Evolutionary conservation across 345 rosid genomes (phyloP).

Genomic region (Brassica carinata): DNA sequence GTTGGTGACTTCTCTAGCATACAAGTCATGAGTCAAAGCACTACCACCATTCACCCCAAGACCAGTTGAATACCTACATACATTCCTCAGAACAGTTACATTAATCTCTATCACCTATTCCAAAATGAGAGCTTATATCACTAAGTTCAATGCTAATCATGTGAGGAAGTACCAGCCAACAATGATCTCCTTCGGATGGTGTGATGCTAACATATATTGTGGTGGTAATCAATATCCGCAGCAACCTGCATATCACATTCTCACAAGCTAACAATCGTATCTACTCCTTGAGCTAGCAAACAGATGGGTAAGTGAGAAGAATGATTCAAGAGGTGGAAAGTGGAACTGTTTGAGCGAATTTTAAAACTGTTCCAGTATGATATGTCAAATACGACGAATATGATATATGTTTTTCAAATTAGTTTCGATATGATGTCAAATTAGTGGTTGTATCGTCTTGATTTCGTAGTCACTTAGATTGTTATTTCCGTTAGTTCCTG

Average conservation of each 20-base stretch:
- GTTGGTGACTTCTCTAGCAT: constrained; percentile 80
- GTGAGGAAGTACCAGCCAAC: constrained; percentile 80
- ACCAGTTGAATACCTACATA: constrained; percentile 89
- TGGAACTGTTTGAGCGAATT: no score
- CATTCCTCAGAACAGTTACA: constrained; percentile 15
- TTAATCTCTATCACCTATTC: no score
- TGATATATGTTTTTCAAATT: no score
- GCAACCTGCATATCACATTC: constrained; percentile 64
- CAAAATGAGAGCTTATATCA: no score
- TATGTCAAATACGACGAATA: no score
- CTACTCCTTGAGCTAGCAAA: constrained; percentile 7
- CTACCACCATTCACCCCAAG: constrained; percentile 87
- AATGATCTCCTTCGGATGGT: constrained; percentile 86
- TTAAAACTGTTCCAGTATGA: no score
- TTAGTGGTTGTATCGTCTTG: no score
- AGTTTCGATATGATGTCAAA: no score
- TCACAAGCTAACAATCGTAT: not conserved
- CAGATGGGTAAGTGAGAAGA: constrained; percentile 36
- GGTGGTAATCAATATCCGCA: constrained; percentile 92
- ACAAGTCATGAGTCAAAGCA: constrained; percentile 90
- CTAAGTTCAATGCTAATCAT: not conserved
- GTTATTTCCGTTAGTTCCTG: no score
- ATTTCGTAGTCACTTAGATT: no score
- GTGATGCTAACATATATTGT: constrained; percentile 86
- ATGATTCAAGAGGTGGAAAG: no score